phyloP scores from a whole-genome alignment of 192 early-diverging fungal species.

The Jimgerdemannia flammicorona region DNA sequence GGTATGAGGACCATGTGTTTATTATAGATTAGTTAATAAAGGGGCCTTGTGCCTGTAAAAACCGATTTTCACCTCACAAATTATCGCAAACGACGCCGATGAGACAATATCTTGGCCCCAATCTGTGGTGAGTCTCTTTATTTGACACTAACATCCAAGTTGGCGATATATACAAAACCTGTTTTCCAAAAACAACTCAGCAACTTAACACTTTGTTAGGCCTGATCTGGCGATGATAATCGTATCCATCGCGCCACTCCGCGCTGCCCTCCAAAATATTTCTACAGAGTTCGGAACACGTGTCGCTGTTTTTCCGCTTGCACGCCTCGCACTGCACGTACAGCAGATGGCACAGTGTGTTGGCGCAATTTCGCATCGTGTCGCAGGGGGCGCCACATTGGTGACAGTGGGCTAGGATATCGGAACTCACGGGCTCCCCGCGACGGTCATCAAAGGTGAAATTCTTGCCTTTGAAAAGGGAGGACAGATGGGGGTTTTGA shows the following conservation, averaged over 20 bases:
- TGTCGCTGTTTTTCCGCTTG: slow-evolving; percentile 27
- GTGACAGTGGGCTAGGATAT: slow-evolving; percentile 62
- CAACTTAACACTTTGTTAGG: slow-evolving; percentile 3
- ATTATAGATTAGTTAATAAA: too few relatives aligned
- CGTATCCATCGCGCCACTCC: slow-evolving; percentile 14
- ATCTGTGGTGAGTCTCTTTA: too few relatives aligned
- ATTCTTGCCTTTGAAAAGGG: slow-evolving; percentile 69
- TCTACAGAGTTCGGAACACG: slow-evolving; percentile 41
- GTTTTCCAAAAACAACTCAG: too few relatives aligned
- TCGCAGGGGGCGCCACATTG: slow-evolving; percentile 67
- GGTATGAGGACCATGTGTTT: too few relatives aligned
- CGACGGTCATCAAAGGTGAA: slow-evolving; percentile 78
- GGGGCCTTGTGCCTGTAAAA: too few relatives aligned
- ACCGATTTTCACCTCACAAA: too few relatives aligned
- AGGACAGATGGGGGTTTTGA: slow-evolving; percentile 17
- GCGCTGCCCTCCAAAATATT: slow-evolving; percentile 27
- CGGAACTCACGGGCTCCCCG: slow-evolving; percentile 62
- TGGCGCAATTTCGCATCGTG: slow-evolving; percentile 61
- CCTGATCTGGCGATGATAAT: slow-evolving; percentile 26
- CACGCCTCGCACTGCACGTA: slow-evolving; percentile 68
- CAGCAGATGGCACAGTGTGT: slow-evolving; percentile 62
- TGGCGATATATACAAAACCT: too few relatives aligned
- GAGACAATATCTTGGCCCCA: too few relatives aligned
- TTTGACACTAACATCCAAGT: too few relatives aligned
- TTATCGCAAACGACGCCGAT: too few relatives aligned